Conservation (phyloP, 2,329 filamentous ascomycete species). For the Lachnellula occidentalis region DNA sequence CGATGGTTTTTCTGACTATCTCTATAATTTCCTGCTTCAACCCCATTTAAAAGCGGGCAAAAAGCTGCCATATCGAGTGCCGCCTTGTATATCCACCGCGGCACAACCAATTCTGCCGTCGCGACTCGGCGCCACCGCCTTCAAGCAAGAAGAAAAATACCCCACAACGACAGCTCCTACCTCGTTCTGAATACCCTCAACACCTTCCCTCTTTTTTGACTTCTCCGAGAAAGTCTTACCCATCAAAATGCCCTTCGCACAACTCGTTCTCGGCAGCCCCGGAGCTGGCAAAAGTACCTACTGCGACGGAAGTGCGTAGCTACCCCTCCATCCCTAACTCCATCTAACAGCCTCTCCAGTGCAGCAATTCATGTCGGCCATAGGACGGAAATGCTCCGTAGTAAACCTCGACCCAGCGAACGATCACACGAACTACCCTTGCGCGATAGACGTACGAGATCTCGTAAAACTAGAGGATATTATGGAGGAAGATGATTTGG, state of each 20-base stretch:
- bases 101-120: background rate
- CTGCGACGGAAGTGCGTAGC: slow-evolving; percentile 77
- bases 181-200: background rate
- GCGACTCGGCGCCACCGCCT: background rate
- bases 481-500: slow-evolving; percentile 85
- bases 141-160: background rate
- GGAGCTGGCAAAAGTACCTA: slow-evolving; percentile 96
- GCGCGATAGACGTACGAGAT: slow-evolving; percentile 83
- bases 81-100: no score
- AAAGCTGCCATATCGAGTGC: no score
- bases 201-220: background rate
- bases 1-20: no score
- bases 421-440: slow-evolving; percentile 83
- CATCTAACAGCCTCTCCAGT: slow-evolving; percentile 41
- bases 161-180: background rate
- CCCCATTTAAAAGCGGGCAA: no score
- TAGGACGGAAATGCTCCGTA: slow-evolving; percentile 88
- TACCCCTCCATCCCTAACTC: background rate
- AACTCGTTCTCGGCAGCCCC: slow-evolving; percentile 84
- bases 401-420: slow-evolving; percentile 98
- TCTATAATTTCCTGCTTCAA: no score
- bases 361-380: slow-evolving; percentile 96
- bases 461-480: slow-evolving; percentile 89
- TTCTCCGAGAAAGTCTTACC: background rate
- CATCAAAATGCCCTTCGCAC: slow-evolving; percentile 32